A percentile compares a stretch with the other conserved stretches of the same genome.
These are phyloP conservation scores for Tulasnella sp. DNA, from an alignment of 768 basidiomycete species.

Conservation along the genomic window DNA sequence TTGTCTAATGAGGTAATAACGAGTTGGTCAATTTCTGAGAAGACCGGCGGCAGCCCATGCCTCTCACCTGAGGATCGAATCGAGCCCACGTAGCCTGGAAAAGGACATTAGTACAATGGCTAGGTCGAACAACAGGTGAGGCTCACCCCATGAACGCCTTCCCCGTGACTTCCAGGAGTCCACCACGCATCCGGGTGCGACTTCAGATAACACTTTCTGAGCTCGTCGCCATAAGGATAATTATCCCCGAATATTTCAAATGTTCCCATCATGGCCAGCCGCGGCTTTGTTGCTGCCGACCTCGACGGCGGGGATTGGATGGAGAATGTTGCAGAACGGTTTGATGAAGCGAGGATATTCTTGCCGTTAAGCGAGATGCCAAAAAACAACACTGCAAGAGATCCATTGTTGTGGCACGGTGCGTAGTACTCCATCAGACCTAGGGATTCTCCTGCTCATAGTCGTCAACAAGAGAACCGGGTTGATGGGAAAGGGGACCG, in stretches of 20 bases:
- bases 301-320: slow-evolving; percentile 38
- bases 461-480: background rate
- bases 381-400: slow-evolving; percentile 50
- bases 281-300: slow-evolving; percentile 43
- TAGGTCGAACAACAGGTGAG: background rate
- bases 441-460: slow-evolving; percentile 44
- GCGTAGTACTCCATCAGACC: slow-evolving; percentile 55
- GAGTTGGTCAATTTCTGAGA: slow-evolving; percentile 12
- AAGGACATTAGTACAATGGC: background rate
- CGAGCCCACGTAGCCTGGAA: slow-evolving; percentile 51
- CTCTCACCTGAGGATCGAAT: slow-evolving; percentile 51
- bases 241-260: slow-evolving; percentile 43
- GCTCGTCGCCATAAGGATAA: slow-evolving; percentile 37
- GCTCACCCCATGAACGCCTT: slow-evolving; percentile 46
- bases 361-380: slow-evolving; percentile 53
- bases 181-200: slow-evolving; percentile 51
- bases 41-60: background rate
- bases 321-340: slow-evolving; percentile 46
- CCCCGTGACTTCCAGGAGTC: slow-evolving; percentile 45
- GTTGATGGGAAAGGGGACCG: background rate
- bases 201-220: slow-evolving; percentile 42
- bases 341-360: slow-evolving; percentile 45
- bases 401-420: slow-evolving; percentile 46
- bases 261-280: slow-evolving; percentile 51
- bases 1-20: slow-evolving; percentile 35